A percentile compares a stretch with the other conserved stretches of the same genome.
Conservation (phyloP, 305 asterid genomes). For the Stenogyne calaminthoides region DNA sequence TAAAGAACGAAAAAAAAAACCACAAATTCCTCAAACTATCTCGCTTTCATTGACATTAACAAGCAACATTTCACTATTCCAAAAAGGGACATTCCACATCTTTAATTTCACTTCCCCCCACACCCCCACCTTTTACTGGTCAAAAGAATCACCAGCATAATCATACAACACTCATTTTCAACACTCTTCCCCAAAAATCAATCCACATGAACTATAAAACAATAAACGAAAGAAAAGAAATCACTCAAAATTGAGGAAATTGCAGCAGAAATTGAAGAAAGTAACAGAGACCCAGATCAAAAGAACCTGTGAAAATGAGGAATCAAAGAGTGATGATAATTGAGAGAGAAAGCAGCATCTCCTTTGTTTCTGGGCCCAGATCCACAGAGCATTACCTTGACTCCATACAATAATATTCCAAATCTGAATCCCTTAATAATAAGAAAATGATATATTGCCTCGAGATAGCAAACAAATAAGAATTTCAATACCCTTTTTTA, state of each 20-base stretch:
- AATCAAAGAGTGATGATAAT: constrained; percentile 25
- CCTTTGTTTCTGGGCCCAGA: constrained; percentile 35
- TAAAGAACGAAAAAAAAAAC: constrained; percentile 25
- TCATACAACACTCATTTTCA: no score
- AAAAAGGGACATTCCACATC: constrained; percentile 21
- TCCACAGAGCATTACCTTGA: constrained; percentile 27
- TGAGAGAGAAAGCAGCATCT: constrained; percentile 8
- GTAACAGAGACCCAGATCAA: constrained; percentile 36
- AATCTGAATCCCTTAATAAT: constrained; percentile 1
- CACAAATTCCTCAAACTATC: constrained; percentile 27
- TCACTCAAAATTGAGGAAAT: constrained; percentile 23
- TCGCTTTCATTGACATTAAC: constrained; percentile 54
- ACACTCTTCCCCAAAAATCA: constrained; percentile 46
- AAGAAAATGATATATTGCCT: constrained; percentile 22
- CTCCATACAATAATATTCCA: constrained; percentile 25
- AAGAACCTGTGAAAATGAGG: constrained; percentile 33
- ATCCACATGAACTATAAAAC: constrained; percentile 29
- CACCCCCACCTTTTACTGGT: constrained; percentile 55
- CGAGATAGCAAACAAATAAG: constrained; percentile 35
- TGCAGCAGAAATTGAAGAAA: constrained; percentile 28
- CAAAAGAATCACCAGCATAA: constrained; percentile 55
- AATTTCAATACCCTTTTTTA: constrained; percentile 30
- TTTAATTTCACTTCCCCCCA: constrained; percentile 40
- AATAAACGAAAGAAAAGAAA: constrained; percentile 10
- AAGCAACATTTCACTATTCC: constrained; percentile 42